Evolutionary conservation across 176 grass and related monocot species (phyloP).

Genomic region (Bolboschoenus planiculmis): DNA sequence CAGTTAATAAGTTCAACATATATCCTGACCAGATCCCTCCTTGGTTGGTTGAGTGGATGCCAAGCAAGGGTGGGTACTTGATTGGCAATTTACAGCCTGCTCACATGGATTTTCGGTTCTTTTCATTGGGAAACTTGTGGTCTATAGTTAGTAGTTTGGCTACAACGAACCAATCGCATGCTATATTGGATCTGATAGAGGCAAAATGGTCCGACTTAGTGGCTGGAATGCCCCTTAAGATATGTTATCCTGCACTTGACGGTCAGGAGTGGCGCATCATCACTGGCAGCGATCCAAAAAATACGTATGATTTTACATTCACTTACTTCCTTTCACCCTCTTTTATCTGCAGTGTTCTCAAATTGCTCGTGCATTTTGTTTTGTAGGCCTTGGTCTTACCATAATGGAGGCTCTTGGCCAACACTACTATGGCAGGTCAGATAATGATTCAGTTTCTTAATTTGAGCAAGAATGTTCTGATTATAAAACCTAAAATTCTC

Average conservation of each 20-base stretch:
- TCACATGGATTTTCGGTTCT: slow-evolving; percentile 87
- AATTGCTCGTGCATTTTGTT: slow-evolving; percentile 18
- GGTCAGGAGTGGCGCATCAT: slow-evolving; percentile 83
- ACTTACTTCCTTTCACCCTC: background rate
- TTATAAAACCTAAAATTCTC: background rate
- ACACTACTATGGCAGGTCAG: slow-evolving; percentile 86
- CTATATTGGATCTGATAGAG: slow-evolving; percentile 80
- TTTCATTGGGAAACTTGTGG: slow-evolving; percentile 79
- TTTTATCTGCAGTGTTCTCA: background rate
- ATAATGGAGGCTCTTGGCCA: slow-evolving; percentile 93
- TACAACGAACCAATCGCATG: slow-evolving; percentile 64
- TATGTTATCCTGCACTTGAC: slow-evolving; percentile 89
- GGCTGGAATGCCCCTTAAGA: slow-evolving; percentile 78
- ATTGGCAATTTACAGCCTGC: slow-evolving; percentile 91
- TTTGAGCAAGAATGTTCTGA: slow-evolving; percentile 21
- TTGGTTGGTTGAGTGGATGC: slow-evolving; percentile 93
- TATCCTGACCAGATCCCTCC: slow-evolving; percentile 81
- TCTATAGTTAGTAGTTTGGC: slow-evolving; percentile 77
- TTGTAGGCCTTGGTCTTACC: slow-evolving; percentile 84
- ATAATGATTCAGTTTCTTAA: background rate
- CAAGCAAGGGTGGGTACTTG: slow-evolving; percentile 67
- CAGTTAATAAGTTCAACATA: slow-evolving; percentile 92
- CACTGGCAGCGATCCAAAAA: slow-evolving; percentile 86
- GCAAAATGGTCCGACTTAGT: slow-evolving; percentile 88
- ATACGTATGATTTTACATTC: slow-evolving; percentile 46